Conservation (phyloP, 371 early-diverging fungal genomes). For the Smittium culicis region DNA sequence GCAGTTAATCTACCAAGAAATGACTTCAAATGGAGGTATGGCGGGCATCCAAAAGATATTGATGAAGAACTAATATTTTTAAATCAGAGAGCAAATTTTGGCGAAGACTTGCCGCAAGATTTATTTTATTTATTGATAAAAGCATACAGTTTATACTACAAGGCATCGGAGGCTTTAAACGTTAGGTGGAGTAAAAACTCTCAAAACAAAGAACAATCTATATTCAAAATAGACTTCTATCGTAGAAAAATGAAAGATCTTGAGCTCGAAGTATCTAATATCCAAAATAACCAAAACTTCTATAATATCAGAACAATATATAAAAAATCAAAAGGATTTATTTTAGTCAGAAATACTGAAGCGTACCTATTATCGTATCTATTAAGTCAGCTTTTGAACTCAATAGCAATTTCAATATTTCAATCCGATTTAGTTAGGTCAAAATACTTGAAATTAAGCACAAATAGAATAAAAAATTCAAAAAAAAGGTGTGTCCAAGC, state of each 20-base stretch:
- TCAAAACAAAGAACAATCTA: neutral
- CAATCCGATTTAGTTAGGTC: neutral
- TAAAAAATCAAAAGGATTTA: neutral
- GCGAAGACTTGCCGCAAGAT: neutral
- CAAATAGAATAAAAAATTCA: neutral
- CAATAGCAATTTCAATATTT: neutral
- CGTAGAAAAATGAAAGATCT: neutral
- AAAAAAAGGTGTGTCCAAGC: neutral
- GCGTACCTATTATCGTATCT: neutral
- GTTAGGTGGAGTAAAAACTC: neutral
- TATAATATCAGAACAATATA: neutral
- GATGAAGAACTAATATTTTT: neutral
- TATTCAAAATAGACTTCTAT: neutral
- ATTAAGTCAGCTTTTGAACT: neutral
- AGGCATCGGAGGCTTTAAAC: neutral
- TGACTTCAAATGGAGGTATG: slow-evolving; percentile 2
- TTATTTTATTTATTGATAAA: neutral
- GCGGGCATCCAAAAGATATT: neutral
- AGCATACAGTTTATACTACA: neutral
- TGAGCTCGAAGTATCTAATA: neutral
- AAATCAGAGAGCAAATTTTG: neutral
- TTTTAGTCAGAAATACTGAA: neutral
- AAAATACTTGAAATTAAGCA: neutral
- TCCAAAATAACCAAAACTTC: neutral
- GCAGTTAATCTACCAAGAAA: neutral